These are phyloP conservation scores for Epipyxis sp. DNA, from an alignment of 108 stramenopile species.

Conservation along the genomic window DNA sequence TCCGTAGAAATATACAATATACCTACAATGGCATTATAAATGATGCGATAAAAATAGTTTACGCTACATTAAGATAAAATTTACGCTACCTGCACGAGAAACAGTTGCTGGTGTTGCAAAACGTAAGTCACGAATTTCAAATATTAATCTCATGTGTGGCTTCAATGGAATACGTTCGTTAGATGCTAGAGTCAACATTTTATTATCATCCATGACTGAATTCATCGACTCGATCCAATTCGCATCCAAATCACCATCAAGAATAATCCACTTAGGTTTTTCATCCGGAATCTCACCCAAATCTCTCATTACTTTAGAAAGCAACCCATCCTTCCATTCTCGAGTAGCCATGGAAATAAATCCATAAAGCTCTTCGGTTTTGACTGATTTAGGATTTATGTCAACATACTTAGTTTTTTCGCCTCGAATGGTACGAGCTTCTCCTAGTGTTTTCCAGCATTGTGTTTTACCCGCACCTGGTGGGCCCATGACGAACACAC, in stretches of 20 bases:
- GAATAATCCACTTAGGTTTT: conserved; percentile 74
- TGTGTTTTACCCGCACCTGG: conserved; percentile 70
- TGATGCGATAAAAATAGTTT: no score
- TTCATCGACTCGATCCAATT: conserved; percentile 84
- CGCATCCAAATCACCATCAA: conserved; percentile 76
- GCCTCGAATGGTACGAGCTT: conserved; percentile 54
- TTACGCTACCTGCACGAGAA: conserved; percentile 74
- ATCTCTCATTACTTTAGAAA: conserved; percentile 71
- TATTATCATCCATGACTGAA: conserved; percentile 79
- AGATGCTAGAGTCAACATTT: conserved; percentile 76
- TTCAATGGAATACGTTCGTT: conserved; percentile 76
- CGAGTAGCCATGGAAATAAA: conserved; percentile 68
- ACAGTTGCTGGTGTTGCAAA: conserved; percentile 76
- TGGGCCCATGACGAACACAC: conserved; percentile 68
- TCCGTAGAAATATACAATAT: conserved; percentile 74
- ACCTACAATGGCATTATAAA: no score
- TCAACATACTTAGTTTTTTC: conserved; percentile 60
- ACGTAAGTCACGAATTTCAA: conserved; percentile 75
- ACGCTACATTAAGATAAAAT: no score
- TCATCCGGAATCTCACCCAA: conserved; percentile 66
- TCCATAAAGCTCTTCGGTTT: conserved; percentile 71
- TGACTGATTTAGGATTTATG: conserved; percentile 74
- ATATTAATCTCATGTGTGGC: conserved; percentile 74
- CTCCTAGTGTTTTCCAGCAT: conserved; percentile 68
- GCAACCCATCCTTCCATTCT: conserved; percentile 77